Base-by-base conservation (phyloP, 441 rosid species). In the Euphorbia schlechtendalii region DNA sequence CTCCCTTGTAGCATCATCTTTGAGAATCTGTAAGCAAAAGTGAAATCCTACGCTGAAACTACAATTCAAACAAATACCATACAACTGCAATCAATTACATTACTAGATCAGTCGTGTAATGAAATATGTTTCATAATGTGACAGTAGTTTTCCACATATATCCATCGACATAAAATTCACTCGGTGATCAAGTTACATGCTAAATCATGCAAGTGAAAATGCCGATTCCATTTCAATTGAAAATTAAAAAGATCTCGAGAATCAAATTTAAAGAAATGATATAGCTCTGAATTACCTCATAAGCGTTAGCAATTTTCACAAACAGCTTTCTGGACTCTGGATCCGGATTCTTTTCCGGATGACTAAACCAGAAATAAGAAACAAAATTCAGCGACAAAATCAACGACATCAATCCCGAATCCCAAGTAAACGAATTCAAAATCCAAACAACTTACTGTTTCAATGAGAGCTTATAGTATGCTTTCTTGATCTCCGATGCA, bases 301-400 rank as follows among this genome's bases (percentile, higher is more conserved):
- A 93, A 69, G 98, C 98, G 81, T 86, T 93, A 11, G 97, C 98
- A 40, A 93, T 79, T 80, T 93, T 93, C 69, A 88, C 97, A 67
- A 93, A 93, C 25, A 82, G 63, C 82, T 90, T 93, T 72, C 63
- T 84, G 27, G 97, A 93, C 68, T 93, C 97, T 30, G 98, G 97
- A 88, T 93, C 97, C 3, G 97, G 97, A 56, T 86, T 90, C 74
- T 93, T 93, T 74, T 93, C 98, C 21, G 98, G 98, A 45, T 93
- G 98, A 64, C 97, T 86, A 60, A 46, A 14, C 40, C 48, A 61
- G 12, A 54, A 5, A 52, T 15, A 57, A 17, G 59, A 55, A 41
- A 54, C 41, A 67, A 67, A n/a, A 38, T 52, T 20, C 64, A 21
- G 65, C 4, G 17, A 36, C 2, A 48, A 41, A 18, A 1, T 38